A percentile compares a stretch with the other conserved stretches of the same genome.
Conservation (phyloP, 1,139 yeast species). For the Pichia kudriavzevii region DNA sequence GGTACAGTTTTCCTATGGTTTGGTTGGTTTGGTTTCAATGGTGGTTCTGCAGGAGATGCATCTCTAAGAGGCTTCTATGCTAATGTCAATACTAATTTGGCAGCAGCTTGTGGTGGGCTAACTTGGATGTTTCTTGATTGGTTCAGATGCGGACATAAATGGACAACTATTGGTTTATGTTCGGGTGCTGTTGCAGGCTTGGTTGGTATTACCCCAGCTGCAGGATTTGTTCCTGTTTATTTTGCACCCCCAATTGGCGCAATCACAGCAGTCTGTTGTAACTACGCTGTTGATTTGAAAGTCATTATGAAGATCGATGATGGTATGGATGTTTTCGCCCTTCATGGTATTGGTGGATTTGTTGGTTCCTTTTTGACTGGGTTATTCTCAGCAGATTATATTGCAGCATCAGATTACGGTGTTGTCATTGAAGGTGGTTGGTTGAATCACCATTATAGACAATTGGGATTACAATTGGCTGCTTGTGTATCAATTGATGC, state of each 20-base stretch:
- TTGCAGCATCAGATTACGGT: constrained; percentile 69
- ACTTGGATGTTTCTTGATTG: constrained; percentile 92
- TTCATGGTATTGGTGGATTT: constrained; percentile 92
- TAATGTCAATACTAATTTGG: constrained; percentile 82
- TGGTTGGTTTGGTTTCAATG: constrained; percentile 98
- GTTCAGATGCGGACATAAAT: constrained; percentile 80
- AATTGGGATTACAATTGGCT: constrained; percentile 91
- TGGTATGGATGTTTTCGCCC: constrained; percentile 90
- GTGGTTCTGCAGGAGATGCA: constrained; percentile 93
- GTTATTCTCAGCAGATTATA: constrained; percentile 87
- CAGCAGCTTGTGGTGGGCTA: constrained; percentile 87
- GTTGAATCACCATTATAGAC: constrained; percentile 84
- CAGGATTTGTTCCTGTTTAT: constrained; percentile 91
- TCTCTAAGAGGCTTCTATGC: constrained; percentile 91
- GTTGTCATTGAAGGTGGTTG: constrained; percentile 79
- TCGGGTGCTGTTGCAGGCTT: constrained; percentile 91
- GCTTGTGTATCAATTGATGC: constrained; percentile 66
- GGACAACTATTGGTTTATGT: constrained; percentile 94
- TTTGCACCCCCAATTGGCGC: constrained; percentile 79
- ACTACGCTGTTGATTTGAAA: constrained; percentile 80
- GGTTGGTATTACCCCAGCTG: constrained; percentile 96
- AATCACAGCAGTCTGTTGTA: constrained; percentile 70
- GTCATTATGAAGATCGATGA: constrained; percentile 71
- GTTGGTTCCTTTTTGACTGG: constrained; percentile 82
- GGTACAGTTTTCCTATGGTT: constrained; percentile 95